Evolutionary conservation across 139 green algal species (phyloP).

Genomic region (Medakamo hakoo): DNA sequence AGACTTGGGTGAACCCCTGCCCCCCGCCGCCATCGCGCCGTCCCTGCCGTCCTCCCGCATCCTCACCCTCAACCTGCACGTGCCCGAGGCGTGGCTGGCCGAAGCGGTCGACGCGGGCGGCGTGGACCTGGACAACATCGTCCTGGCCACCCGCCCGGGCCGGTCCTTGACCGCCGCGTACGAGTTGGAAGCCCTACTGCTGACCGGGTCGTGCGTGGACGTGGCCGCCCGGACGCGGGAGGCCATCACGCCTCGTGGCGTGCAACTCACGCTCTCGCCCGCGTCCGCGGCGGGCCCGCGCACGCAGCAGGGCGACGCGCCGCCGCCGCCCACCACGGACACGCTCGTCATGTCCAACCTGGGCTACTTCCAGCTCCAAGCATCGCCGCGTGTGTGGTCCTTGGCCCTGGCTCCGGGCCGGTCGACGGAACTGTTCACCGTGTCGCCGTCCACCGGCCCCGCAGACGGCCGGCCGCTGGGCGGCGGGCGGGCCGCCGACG

Average conservation of each 20-base stretch:
- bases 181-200: slow-evolving; percentile 83
- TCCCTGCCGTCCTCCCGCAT: slow-evolving; percentile 42
- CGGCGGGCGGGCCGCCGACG: neutral
- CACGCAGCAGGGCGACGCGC: neutral
- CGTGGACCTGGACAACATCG: slow-evolving; percentile 88
- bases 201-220: slow-evolving; percentile 74
- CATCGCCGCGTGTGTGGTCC: slow-evolving; percentile 47
- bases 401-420: slow-evolving; percentile 45
- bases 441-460: neutral
- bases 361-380: slow-evolving; percentile 98
- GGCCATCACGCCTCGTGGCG: slow-evolving; percentile 56
- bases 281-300: neutral
- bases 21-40: slow-evolving; percentile 29
- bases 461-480: neutral
- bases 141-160: slow-evolving; percentile 32
- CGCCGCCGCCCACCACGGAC: slow-evolving; percentile 29
- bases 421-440: slow-evolving; percentile 17
- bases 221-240: slow-evolving; percentile 13
- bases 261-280: slow-evolving; percentile 76
- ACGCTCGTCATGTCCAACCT: slow-evolving; percentile 96
- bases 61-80: slow-evolving; percentile 83
- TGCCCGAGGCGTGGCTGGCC: slow-evolving; percentile 83
- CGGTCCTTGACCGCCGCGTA: slow-evolving; percentile 30
- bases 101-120: slow-evolving; percentile 31
- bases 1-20: neutral